phyloP scores from a whole-genome alignment of 2,329 filamentous ascomycete genomes.

The Monilinia aucupariae region DNA sequence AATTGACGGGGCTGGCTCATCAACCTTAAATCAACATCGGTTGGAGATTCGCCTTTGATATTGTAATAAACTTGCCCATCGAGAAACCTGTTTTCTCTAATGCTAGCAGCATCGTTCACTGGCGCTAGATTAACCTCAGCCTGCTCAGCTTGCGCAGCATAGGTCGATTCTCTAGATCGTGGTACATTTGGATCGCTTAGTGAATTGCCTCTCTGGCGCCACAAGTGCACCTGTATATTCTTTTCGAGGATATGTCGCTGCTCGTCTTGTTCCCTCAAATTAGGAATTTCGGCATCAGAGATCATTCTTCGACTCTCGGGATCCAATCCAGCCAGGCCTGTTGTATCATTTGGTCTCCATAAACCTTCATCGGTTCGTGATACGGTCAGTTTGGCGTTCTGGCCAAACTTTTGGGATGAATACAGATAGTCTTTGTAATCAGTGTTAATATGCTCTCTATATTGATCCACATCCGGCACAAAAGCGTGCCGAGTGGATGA shows the following conservation, averaged over 20 bases:
- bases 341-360: constrained; percentile 27
- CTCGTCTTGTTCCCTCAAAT: constrained; percentile 34
- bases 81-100: constrained; percentile 32
- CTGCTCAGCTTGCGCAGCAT: constrained; percentile 19
- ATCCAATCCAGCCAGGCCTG: constrained; percentile 30
- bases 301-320: constrained; percentile 30
- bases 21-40: constrained; percentile 27
- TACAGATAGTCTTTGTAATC: constrained; percentile 19
- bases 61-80: constrained; percentile 34
- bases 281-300: constrained; percentile 26
- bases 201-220: constrained; percentile 30
- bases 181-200: constrained; percentile 25
- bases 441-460: constrained; percentile 1
- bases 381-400: constrained; percentile 15
- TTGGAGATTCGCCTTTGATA: constrained; percentile 23
- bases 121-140: constrained; percentile 26
- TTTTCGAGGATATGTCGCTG: constrained; percentile 30
- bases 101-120: constrained; percentile 31
- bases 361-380: constrained; percentile 28
- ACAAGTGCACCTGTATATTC: constrained; percentile 35
- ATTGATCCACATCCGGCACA: constrained; percentile 17
- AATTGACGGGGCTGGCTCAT: constrained; percentile 32
- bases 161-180: constrained; percentile 23
- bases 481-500: constrained; percentile 17
- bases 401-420: constrained; percentile 14